A percentile compares a stretch with the other conserved stretches of the same genome.
phyloP scores from a whole-genome alignment of 257 asterid species.

The Solanum lycopersicoides region DNA sequence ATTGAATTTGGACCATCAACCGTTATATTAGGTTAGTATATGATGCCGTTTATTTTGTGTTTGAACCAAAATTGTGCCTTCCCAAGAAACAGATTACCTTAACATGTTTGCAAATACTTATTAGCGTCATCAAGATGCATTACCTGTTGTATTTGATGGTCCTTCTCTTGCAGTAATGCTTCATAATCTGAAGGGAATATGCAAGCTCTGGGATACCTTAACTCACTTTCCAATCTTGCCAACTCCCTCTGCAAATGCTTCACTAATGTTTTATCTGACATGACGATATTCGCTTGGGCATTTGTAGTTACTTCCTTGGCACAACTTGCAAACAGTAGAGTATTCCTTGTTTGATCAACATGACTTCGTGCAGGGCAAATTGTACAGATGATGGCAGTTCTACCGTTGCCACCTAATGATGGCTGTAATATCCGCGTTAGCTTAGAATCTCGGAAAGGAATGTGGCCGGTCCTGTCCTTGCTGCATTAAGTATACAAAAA shows the following conservation, averaged over 20 bases:
- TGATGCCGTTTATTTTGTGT: background rate
- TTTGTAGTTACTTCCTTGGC: conserved; percentile 19
- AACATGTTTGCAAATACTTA: background rate
- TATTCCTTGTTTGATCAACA: conserved; percentile 19
- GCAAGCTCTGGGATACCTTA: conserved; percentile 6
- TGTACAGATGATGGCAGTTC: conserved; percentile 21
- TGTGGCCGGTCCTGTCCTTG: conserved; percentile 13
- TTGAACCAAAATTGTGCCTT: background rate
- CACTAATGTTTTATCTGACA: conserved; percentile 7
- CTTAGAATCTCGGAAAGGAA: conserved; percentile 19
- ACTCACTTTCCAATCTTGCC: conserved; percentile 10
- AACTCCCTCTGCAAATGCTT: conserved; percentile 13
- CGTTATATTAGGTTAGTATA: background rate
- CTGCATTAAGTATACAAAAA: background rate
- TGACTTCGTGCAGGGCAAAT: conserved; percentile 16
- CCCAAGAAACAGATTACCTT: background rate
- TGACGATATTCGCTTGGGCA: conserved; percentile 11
- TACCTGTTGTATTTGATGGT: conserved; percentile 4
- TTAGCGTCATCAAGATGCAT: background rate
- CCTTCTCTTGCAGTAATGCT: conserved; percentile 2
- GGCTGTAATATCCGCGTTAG: conserved; percentile 15
- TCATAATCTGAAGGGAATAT: conserved; percentile 3
- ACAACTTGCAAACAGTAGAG: conserved; percentile 19
- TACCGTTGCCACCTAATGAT: conserved; percentile 15
- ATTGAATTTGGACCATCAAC: background rate